These are phyloP conservation scores for Cyanidiococcus yangmingshanensis DNA, from an alignment of 23 red algal genomes.

Conservation along the genomic window DNA sequence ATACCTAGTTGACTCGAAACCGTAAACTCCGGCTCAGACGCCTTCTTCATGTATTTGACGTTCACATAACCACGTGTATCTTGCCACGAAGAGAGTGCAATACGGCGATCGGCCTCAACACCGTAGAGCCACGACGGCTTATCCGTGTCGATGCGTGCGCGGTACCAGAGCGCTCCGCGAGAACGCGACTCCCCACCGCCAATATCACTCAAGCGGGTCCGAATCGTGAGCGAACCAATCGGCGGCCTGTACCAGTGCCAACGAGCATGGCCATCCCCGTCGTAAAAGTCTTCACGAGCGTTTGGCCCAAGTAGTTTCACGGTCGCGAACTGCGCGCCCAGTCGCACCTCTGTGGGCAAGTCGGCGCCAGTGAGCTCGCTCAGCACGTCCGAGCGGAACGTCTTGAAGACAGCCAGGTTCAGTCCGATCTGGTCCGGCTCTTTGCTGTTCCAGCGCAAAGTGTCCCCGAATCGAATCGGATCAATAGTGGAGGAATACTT, in stretches of 20 bases:
- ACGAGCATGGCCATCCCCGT: not conserved
- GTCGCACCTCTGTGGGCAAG: slow-evolving; percentile 2
- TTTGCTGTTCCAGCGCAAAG: not conserved
- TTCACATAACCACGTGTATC: not conserved
- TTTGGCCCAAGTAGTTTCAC: not conserved
- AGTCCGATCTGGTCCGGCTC: not conserved
- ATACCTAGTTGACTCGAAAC: not conserved
- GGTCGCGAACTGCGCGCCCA: slow-evolving; percentile 7
- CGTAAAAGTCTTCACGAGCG: slow-evolving; percentile 4
- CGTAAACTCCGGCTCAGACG: not conserved
- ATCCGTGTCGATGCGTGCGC: not conserved
- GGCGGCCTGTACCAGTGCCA: not conserved
- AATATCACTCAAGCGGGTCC: slow-evolving; percentile 5
- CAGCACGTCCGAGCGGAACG: slow-evolving; percentile 14
- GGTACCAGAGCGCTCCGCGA: not conserved
- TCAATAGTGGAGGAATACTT: not conserved
- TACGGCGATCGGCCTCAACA: slow-evolving; percentile 2
- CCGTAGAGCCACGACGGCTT: not conserved
- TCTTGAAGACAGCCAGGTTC: not conserved
- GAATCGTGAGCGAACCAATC: not conserved
- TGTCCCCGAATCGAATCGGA: not conserved
- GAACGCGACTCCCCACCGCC: slow-evolving; percentile 4
- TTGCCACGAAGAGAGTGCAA: not conserved
- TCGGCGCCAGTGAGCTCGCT: not conserved
- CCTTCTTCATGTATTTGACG: slow-evolving; percentile 8